Evolutionary conservation across 2,329 filamentous ascomycete species (phyloP), one percentile per base, ranked within the genome.

Genomic region (Sporothrix luriei): DNA sequence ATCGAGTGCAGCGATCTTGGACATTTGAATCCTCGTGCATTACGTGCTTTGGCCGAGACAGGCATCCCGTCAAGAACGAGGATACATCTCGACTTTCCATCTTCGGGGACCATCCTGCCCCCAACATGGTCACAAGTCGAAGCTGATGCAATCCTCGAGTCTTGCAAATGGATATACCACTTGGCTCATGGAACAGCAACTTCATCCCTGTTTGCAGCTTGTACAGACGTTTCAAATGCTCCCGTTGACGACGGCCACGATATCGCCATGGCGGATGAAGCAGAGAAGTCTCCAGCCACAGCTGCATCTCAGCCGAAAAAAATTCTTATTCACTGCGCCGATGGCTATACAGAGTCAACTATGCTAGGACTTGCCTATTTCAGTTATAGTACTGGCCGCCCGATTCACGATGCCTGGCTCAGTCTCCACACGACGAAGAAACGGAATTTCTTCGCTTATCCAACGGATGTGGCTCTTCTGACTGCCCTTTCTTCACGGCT

Each of bases 381-480:
- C 77, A 97, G 96, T 85, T 99, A 93, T 79, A 92, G 91, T 68
- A 92, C 95, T 72, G 93, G 92, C 7, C 83, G 88, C 13, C 86
- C 94, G 0, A 86, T 94, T 0, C 91, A 94, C 38, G 88, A 93
- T 69, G 94, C 95, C 10, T 98, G 94, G 94, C 83, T 98, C 11
- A 85, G 88, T 71, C 83, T 99, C 64, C 95, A 99, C 78, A 89
- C 89, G 13, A 85, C 88, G 14, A 92, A 91, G 78, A 84, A 87
- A 69, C 91, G 95, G 71, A 98, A 99, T 77, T 97, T 98, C 81
- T 99, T 99, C 77, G 93, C 95, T 0, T 98, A 98, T 75, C 91
- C 92, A 0, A 92, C 92, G 0, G 95, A 99, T 77, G 93, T 97
- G 21, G 87, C 90, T 4, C 84, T 97, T 13, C 81, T 98, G n/a